Evolutionary conservation across 2,329 filamentous ascomycete genomes (phyloP).

Genomic region (Tolypocladium nubicola): DNA sequence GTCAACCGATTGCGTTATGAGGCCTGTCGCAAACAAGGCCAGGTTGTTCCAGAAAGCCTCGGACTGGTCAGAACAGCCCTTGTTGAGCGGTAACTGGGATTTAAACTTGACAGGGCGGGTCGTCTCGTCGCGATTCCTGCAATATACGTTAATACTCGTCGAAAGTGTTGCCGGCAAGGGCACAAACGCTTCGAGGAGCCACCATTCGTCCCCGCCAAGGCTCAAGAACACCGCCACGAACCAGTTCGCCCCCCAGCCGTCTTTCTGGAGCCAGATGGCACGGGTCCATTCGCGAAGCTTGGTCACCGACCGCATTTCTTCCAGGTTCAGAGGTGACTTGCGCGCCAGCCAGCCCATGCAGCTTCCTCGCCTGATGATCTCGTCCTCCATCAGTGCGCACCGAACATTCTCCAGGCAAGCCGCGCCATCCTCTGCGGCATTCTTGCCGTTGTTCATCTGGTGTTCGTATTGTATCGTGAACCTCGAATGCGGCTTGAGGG

Average conservation of each 20-base stretch:
- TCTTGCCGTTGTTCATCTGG: constrained; percentile 50
- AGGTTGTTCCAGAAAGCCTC: constrained; percentile 42
- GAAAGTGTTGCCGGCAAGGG: not conserved
- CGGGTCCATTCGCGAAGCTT: constrained; percentile 55
- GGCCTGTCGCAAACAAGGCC: constrained; percentile 36
- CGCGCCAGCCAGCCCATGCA: constrained; percentile 53
- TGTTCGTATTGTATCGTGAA: constrained; percentile 48
- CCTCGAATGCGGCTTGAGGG: constrained; percentile 54
- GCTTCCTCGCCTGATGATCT: constrained; percentile 48
- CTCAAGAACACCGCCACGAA: constrained; percentile 61
- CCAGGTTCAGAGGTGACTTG: constrained; percentile 35
- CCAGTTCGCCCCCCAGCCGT: constrained; percentile 65
- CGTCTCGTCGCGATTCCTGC: constrained; percentile 15
- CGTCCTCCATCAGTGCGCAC: constrained; percentile 49
- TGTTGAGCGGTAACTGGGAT: constrained; percentile 31
- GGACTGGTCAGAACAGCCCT: constrained; percentile 32
- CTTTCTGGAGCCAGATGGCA: constrained; percentile 57
- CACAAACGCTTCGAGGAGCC: constrained; percentile 55
- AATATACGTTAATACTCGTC: constrained; percentile 6
- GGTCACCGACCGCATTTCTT: constrained; percentile 48
- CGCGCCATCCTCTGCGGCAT: constrained; percentile 47
- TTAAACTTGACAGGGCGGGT: constrained; percentile 18
- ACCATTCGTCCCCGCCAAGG: constrained; percentile 68
- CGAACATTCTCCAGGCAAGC: constrained; percentile 50
- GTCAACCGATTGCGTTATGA: constrained; percentile 41